phyloP scores from a whole-genome alignment of 192 early-diverging fungal genomes.

The Gryganskiella cystojenkinii region DNA sequence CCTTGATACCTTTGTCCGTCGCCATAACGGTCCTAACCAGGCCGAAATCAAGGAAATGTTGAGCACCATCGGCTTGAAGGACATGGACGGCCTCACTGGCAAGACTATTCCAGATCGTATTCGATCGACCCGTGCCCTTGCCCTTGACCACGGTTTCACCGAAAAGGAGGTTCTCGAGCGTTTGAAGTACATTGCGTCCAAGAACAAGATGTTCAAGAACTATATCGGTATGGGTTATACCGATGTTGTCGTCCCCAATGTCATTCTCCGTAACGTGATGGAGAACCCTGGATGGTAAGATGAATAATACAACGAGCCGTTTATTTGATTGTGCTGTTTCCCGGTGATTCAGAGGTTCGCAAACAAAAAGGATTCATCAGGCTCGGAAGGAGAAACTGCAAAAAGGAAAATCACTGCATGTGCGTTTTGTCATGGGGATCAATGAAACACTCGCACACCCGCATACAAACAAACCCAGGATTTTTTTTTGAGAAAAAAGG shows the following conservation, averaged over 20 bases:
- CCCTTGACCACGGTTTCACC: slow-evolving; percentile 79
- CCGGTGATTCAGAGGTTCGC: neutral
- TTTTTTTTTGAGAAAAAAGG: too few species aligned
- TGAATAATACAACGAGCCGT: neutral
- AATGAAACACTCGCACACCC: too few species aligned
- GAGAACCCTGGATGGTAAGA: slow-evolving; percentile 99
- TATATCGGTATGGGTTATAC: slow-evolving; percentile 99
- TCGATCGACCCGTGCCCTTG: slow-evolving; percentile 74
- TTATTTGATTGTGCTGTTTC: neutral
- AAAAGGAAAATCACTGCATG: too few species aligned
- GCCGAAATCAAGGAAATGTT: slow-evolving; percentile 87
- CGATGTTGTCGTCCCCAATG: slow-evolving; percentile 89
- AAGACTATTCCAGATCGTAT: slow-evolving; percentile 89
- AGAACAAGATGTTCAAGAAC: slow-evolving; percentile 92
- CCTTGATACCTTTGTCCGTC: slow-evolving; percentile 80
- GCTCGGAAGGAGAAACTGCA: neutral
- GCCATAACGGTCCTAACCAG: slow-evolving; percentile 90
- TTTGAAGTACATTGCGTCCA: slow-evolving; percentile 84
- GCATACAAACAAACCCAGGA: too few species aligned
- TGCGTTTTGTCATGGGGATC: neutral
- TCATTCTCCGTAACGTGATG: slow-evolving; percentile 96
- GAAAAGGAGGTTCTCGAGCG: slow-evolving; percentile 90
- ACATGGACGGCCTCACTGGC: slow-evolving; percentile 84
- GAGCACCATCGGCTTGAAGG: slow-evolving; percentile 77
- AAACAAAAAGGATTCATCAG: neutral